Evolutionary conservation across 169 alveolate species (phyloP).

Genomic region (Cryptosporidium felis): DNA sequence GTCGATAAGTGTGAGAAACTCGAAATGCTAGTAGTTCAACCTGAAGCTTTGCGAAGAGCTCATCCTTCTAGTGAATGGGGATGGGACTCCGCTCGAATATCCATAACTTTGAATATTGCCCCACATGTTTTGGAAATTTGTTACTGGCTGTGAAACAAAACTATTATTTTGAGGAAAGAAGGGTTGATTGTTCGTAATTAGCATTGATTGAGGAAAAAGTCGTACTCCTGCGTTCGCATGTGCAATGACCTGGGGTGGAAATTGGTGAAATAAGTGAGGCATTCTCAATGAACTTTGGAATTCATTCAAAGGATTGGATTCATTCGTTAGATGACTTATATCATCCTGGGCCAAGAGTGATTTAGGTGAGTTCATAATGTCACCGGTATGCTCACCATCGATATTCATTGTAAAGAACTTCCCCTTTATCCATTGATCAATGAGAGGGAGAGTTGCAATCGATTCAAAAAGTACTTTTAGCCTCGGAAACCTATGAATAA

Average conservation of each 20-base stretch:
- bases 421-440: slow-evolving; percentile 66
- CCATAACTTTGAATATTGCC: slow-evolving; percentile 2
- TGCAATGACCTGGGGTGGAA: slow-evolving; percentile 14
- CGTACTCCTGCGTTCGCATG: slow-evolving; percentile 62
- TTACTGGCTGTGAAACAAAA: background rate
- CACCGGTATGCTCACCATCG: slow-evolving; percentile 17
- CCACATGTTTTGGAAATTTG: background rate
- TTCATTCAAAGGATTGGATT: background rate
- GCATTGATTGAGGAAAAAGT: slow-evolving; percentile 9
- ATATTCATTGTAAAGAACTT: slow-evolving; percentile 26
- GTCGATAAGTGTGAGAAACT: too few species aligned
- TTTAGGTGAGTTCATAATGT: background rate
- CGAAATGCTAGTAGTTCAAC: too few species aligned
- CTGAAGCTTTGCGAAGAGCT: slow-evolving; percentile 50
- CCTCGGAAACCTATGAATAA: slow-evolving; percentile 57
- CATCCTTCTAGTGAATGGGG: slow-evolving; percentile 20
- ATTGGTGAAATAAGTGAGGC: slow-evolving; percentile 1
- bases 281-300: background rate
- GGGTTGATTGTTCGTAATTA: background rate
- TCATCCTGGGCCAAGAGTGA: background rate
- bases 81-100: background rate
- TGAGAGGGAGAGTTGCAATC: slow-evolving; percentile 11
- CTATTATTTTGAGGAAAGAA: slow-evolving; percentile 23
- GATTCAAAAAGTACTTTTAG: slow-evolving; percentile 35
- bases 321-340: background rate